phyloP scores from a whole-genome alignment of 1,284 basidiomycete species.

The Rhodofomes roseus region DNA sequence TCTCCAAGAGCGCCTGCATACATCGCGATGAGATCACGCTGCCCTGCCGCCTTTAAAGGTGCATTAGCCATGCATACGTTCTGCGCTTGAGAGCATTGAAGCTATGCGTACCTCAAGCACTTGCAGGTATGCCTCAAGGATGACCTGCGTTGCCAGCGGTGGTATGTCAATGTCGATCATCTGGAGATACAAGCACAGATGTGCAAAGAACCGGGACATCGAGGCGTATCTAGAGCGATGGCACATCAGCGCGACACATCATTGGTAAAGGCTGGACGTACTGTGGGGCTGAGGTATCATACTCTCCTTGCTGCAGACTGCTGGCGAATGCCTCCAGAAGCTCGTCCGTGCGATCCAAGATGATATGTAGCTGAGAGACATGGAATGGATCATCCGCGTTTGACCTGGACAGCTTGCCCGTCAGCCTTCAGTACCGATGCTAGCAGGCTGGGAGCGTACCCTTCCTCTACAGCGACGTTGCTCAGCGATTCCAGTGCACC shows the following conservation, averaged over 20 bases:
- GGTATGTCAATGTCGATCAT: slow-evolving; percentile 77
- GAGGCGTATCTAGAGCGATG: slow-evolving; percentile 49
- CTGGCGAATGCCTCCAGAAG: slow-evolving; percentile 74
- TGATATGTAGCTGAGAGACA: slow-evolving; percentile 81
- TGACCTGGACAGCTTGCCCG: slow-evolving; percentile 36
- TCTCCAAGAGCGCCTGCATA: slow-evolving; percentile 92
- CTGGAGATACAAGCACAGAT: slow-evolving; percentile 88
- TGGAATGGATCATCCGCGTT: slow-evolving; percentile 82
- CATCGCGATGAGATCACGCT: slow-evolving; percentile 87
- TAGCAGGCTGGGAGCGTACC: slow-evolving; percentile 35
- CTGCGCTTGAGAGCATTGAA: no score
- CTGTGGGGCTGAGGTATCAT: slow-evolving; percentile 55
- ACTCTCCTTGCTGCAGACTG: slow-evolving; percentile 49
- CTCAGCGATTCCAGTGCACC: slow-evolving; percentile 50
- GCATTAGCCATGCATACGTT: background rate
- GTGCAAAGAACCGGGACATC: slow-evolving; percentile 89
- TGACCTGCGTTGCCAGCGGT: slow-evolving; percentile 71
- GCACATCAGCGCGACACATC: background rate
- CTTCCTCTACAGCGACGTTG: slow-evolving; percentile 52
- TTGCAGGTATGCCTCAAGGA: slow-evolving; percentile 87
- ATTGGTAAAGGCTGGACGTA: slow-evolving; percentile 33
- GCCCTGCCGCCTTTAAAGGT: slow-evolving; percentile 56
- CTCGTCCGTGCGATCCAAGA: slow-evolving; percentile 68
- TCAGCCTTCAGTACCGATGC: background rate
- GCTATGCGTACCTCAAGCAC: slow-evolving; percentile 83